Evolutionary conservation across 164 flowering plant species (phyloP).

Genomic region (Vitis rotundifolia): DNA sequence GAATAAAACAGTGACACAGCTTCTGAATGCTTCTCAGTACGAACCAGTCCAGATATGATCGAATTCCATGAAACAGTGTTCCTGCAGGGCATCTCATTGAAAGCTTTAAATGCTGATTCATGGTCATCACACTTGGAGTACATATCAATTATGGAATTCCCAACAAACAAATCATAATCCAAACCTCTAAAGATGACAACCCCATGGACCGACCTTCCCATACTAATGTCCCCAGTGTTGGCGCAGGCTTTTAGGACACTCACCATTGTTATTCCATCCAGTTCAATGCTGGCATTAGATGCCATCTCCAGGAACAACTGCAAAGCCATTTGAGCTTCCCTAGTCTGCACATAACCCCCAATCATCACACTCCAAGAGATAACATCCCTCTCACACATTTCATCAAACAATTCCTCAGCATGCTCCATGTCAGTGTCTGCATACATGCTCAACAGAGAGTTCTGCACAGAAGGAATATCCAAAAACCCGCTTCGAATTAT

Average conservation of each 20-base stretch:
- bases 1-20: slow-evolving; percentile 42
- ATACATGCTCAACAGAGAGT: slow-evolving; percentile 60
- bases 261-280: slow-evolving; percentile 57
- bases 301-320: slow-evolving; percentile 53
- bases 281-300: slow-evolving; percentile 24
- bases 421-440: slow-evolving; percentile 24
- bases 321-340: slow-evolving; percentile 41
- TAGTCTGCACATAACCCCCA: slow-evolving; percentile 46
- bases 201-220: slow-evolving; percentile 54
- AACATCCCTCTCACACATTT: slow-evolving; percentile 73
- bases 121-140: slow-evolving; percentile 57
- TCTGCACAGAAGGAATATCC: slow-evolving; percentile 49
- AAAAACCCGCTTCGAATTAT: slow-evolving; percentile 54
- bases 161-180: slow-evolving; percentile 54
- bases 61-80: slow-evolving; percentile 88
- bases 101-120: slow-evolving; percentile 49
- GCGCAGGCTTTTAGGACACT: slow-evolving; percentile 69
- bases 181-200: slow-evolving; percentile 51
- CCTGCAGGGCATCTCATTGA: slow-evolving; percentile 50
- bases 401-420: slow-evolving; percentile 63
- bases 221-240: slow-evolving; percentile 19
- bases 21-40: slow-evolving; percentile 41
- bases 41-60: slow-evolving; percentile 63
- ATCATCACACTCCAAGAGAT: slow-evolving; percentile 88
- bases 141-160: slow-evolving; percentile 73